Conservation (phyloP, 306 rosid species). For the Vicia sativa region DNA sequence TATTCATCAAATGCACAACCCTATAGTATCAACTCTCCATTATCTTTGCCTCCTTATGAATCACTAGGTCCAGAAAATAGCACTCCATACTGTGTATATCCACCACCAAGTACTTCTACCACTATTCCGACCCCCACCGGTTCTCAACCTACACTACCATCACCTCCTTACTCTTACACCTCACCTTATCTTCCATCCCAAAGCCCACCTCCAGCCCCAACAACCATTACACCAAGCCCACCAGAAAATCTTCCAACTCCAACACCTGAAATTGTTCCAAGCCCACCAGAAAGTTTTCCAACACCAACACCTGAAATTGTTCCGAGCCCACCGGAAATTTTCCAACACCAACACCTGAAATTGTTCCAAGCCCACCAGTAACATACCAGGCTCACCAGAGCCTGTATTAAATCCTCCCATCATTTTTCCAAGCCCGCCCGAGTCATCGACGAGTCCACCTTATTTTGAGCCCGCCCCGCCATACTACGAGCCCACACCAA, state of each 20-base stretch:
- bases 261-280: conserved; percentile 38
- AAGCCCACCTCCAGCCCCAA: no score
- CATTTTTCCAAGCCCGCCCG: conserved; percentile 47
- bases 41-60: conserved; percentile 77
- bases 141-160: conserved; percentile 43
- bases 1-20: conserved; percentile 58
- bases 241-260: conserved; percentile 40
- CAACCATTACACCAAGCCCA: conserved; percentile 40
- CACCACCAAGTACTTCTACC: conserved; percentile 66
- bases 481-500: conserved; percentile 33
- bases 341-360: no score
- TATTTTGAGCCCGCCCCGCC: conserved; percentile 58
- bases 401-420: conserved; percentile 44
- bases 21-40: conserved; percentile 71
- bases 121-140: conserved; percentile 46
- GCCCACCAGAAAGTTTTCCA: conserved; percentile 43
- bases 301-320: conserved; percentile 40
- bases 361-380: no score
- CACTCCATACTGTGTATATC: conserved; percentile 65
- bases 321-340: conserved; percentile 51
- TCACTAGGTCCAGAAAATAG: conserved; percentile 67
- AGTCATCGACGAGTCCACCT: conserved; percentile 48
- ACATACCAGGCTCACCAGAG: conserved; percentile 43
- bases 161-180: conserved; percentile 45
- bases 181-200: conserved; percentile 62